phyloP scores from a whole-genome alignment of 2,329 filamentous ascomycete genomes.

The Paecilomyces fulvus region DNA sequence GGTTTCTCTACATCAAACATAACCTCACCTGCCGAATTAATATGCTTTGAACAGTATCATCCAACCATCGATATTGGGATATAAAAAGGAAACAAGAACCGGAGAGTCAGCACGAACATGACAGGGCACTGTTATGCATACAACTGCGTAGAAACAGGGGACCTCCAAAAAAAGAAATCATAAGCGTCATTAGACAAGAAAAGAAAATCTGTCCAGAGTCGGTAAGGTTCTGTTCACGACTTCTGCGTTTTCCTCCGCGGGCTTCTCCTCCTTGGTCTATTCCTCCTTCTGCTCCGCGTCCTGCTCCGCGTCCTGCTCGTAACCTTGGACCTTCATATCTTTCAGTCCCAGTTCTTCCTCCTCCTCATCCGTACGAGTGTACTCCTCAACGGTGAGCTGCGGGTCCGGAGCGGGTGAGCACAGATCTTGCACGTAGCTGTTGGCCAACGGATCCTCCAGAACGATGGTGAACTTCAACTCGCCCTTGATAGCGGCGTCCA shows the following conservation, averaged over 20 bases:
- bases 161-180: slow-evolving; percentile 4
- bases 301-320: slow-evolving; percentile 50
- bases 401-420: slow-evolving; percentile 71
- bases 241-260: slow-evolving; percentile 15
- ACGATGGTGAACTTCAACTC: slow-evolving; percentile 73
- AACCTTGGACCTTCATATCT: slow-evolving; percentile 90
- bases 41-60: not conserved
- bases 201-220: not conserved
- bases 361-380: slow-evolving; percentile 81
- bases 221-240: slow-evolving; percentile 11
- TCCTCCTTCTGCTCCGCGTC: slow-evolving; percentile 25
- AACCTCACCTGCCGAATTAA: not conserved
- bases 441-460: slow-evolving; percentile 79
- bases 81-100: not conserved
- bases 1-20: not conserved
- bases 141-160: not conserved
- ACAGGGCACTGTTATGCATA: not conserved
- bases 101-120: not conserved
- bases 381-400: slow-evolving; percentile 72
- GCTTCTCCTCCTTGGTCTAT: not conserved
- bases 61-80: not conserved
- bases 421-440: slow-evolving; percentile 88
- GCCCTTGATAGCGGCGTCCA: slow-evolving; percentile 72
- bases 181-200: slow-evolving; percentile 8
- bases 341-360: slow-evolving; percentile 84